Evolutionary conservation across 805 yeast genomes (phyloP).

Genomic region (Maudiozyma barnettii): DNA sequence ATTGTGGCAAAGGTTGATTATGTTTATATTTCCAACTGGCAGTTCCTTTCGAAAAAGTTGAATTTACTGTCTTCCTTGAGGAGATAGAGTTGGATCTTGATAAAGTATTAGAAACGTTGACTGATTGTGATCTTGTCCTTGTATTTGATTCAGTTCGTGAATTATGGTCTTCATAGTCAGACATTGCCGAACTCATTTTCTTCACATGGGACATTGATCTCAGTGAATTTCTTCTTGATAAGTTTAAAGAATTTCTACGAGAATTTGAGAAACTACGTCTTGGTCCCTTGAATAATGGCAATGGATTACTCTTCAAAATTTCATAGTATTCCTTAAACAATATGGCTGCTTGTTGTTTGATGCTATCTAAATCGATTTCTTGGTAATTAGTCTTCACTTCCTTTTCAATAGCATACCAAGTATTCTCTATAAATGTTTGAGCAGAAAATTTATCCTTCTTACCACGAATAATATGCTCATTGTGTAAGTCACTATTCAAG

Average conservation of each 20-base stretch:
- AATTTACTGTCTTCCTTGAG: slow-evolving; percentile 4
- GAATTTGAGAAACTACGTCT: background rate
- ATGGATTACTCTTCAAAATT: slow-evolving; percentile 12
- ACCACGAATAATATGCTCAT: slow-evolving; percentile 29
- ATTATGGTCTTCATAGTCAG: background rate
- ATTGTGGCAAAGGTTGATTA: slow-evolving; percentile 14
- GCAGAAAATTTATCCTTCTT: slow-evolving; percentile 32
- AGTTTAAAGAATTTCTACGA: background rate
- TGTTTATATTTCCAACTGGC: slow-evolving; percentile 23
- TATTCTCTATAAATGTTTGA: slow-evolving; percentile 40
- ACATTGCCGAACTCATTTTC: background rate
- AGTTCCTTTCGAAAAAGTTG: slow-evolving; percentile 7
- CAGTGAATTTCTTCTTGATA: background rate
- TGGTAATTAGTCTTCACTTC: slow-evolving; percentile 12
- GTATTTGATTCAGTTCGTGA: background rate
- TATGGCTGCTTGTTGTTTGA: slow-evolving; percentile 7
- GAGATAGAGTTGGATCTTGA: slow-evolving; percentile 3
- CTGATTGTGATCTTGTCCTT: background rate
- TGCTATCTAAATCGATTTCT: slow-evolving; percentile 1
- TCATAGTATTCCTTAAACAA: slow-evolving; percentile 19
- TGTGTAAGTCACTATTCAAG: slow-evolving; percentile 70
- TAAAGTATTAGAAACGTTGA: background rate
- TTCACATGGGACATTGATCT: background rate
- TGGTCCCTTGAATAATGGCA: slow-evolving; percentile 16
- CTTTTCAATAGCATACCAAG: slow-evolving; percentile 36